Evolutionary conservation across 768 basidiomycete species (phyloP), one percentile per base, ranked within the genome.

Genomic region (Leccinum broughii): DNA sequence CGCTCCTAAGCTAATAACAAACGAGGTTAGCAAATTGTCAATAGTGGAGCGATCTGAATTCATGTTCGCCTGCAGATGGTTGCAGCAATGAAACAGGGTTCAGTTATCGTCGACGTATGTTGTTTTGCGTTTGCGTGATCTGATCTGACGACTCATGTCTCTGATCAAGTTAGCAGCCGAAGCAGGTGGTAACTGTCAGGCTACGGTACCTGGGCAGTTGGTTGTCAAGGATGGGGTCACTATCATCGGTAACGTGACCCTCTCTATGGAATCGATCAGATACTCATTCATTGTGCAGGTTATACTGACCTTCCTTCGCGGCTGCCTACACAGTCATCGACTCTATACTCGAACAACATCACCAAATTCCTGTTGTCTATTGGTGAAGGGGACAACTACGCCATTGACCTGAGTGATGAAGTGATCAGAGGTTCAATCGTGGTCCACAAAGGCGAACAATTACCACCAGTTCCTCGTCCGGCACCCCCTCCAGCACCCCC

Each of bases 41-140:
- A 35, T 17, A 9, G 26, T 32, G 9, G 4, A 39, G n/a, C 8
- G 22, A 32, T 53, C 41, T 15, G 14, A 34, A 32, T 54, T 73
- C 39, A 72, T 30, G 32, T 22, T 48, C 41, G 3, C 58, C 32
- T 60, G 9, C 56, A 81, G 78, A 93, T 94, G 89, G 81, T 95
- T 14, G 83, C 86, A 44, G 89, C 86, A n/a, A 93, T 95, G 93
- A 93, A 90, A 66, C 91, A 90, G 76, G 93, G 93, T 26, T 94
- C 93, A 5, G 86, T 95, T 30, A 84, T 95, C 55, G 92, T 94
- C 28, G 93, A 95, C 72, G 75, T 74, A 62, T 54, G 73, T 67
- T 34, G 3, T 62, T 9, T 59, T 35, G 28, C 26, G 26, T 51
- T 26, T 49, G 10, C 26, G 46, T 30, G 49, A 37, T 17, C 20